Conservation (phyloP, 306 rosid genomes). For the Vachellia pachyceras region DNA sequence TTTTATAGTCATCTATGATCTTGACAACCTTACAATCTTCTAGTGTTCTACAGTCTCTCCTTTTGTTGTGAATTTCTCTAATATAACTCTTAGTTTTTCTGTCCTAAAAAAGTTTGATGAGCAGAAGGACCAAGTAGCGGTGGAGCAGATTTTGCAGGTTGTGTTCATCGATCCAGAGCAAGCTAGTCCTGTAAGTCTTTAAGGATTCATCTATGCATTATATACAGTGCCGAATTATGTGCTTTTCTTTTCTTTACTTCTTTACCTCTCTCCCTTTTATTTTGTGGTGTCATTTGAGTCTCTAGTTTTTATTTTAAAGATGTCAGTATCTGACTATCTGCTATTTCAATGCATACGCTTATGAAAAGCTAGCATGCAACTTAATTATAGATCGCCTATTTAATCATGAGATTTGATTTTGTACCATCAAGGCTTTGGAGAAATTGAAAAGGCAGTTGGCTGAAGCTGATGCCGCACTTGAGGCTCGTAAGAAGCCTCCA, state of each 20-base stretch:
- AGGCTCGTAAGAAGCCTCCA: slow-evolving; percentile 73
- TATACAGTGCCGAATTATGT: too few relatives aligned
- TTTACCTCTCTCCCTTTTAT: too few relatives aligned
- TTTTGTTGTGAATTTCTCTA: too few relatives aligned
- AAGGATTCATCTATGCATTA: background rate
- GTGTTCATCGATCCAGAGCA: slow-evolving; percentile 88
- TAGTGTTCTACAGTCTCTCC: too few relatives aligned
- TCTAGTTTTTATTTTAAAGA: background rate
- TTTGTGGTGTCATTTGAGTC: too few relatives aligned
- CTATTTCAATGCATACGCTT: slow-evolving; percentile 5
- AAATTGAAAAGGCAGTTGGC: slow-evolving; percentile 79
- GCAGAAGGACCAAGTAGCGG: slow-evolving; percentile 88
- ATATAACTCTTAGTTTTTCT: background rate
- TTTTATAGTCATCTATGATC: too few relatives aligned
- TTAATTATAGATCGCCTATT: too few relatives aligned
- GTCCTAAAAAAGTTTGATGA: slow-evolving; percentile 75
- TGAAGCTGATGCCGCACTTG: slow-evolving; percentile 82
- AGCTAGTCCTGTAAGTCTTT: slow-evolving; percentile 67
- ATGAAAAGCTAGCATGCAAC: too few relatives aligned
- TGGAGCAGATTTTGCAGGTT: slow-evolving; percentile 87
- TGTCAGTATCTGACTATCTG: background rate
- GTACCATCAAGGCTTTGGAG: slow-evolving; percentile 57
- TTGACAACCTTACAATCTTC: too few relatives aligned
- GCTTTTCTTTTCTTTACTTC: background rate
- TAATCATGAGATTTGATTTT: background rate